Evolutionary conservation across 1,284 basidiomycete genomes (phyloP), one percentile per base, ranked within the genome.

Genomic region (Hypsizygus ulmarius): DNA sequence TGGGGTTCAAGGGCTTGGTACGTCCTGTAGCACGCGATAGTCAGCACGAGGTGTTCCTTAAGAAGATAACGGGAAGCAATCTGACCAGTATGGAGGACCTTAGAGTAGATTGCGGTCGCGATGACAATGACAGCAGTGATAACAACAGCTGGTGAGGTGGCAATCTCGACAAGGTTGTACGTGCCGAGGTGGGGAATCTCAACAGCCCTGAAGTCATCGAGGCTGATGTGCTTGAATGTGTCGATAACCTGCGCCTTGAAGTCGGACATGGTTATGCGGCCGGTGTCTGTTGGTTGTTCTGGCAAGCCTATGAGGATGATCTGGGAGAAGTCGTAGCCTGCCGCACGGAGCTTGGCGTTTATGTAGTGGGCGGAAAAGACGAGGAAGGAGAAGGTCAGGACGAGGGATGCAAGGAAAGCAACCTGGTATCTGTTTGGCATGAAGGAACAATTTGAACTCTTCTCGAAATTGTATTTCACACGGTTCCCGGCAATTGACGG

Each of bases 1-100:
- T 75, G 3, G 90, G 80, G 67, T 90, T 78, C 49, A 97, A 77
- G 16, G 84, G 81, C 32, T 87, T 84, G 51, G 76, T 72, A 37
- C 77, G 74, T 58, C 73, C 82, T 85, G 56, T 33, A 41, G 30
- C 33, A 25, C 29, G 35, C 45, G 39, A 47, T 46, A 14, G 14
- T 29, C 14, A 14, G 21, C 11, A 25, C 28, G 39, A 11, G 43
- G 18, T 4, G 27, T 33, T 19, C 14, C 15, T 32, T 3, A 16
- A 16, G 21, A 11, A 21, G 41, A 50, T 29, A 25, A 46, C 21
- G 33, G 29, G 45, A 38, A 43, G 32, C 25, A 19, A 30, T 60
- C 65, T 32, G 47, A 71, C 64, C 58, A n/a, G 62, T 61, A 49
- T 63, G 60, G 45, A 66, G 50, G 51, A 69, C 50, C 44, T 66